Evolutionary conservation across 2,329 filamentous ascomycete species (phyloP), one percentile per base, ranked within the genome.

Genomic region (Didymella pomorum): DNA sequence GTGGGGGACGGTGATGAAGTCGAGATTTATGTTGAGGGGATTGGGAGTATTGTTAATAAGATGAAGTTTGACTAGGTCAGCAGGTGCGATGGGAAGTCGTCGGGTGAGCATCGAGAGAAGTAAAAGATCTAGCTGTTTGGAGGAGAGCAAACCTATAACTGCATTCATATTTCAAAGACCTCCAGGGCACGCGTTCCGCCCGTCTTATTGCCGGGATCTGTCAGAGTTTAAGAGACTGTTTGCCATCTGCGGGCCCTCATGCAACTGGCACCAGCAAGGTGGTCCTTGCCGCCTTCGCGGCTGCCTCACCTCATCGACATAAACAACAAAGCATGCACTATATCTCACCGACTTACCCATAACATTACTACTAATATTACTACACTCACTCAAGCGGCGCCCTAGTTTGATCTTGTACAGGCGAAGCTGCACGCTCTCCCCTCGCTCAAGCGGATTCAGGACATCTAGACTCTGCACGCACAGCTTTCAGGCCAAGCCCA

Each of bases 401-500:
- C 26, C n/a, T 4, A 12, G 14, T 14, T 26, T 9, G 23, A 9
- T 4, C 14, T 31, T 31, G 29, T 31, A 14, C 89, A 92, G 75
- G 89, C 87, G 72, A 91, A 90, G 79, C 82, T 97, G 72, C 91
- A 92, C 79, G 92, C 93, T 63, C 86, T 97, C 68, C 82, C 93
- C 78, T 91, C 95, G 77, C 85, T 98, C 64, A 92, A 96, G 80
- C 87, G 84, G 67, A 86, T 94, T 66, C 82, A 97, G 73, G 87
- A 91, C 76, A 89, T 84, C 68, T 90, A 92, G 77, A 88, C 89
- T 73, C 83, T 97, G 75, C 89, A 89, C 59, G 87, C 88, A 43
- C 3, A 11, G 8, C 3, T 3, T 21, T n/a, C 21, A 20, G 16
- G 2, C 1, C 14, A 9, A 41, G 10, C 42, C 37, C 31, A 33